Evolutionary conservation across 1,284 basidiomycete genomes (phyloP).

Genomic region (Cryptococcus maquisensis): DNA sequence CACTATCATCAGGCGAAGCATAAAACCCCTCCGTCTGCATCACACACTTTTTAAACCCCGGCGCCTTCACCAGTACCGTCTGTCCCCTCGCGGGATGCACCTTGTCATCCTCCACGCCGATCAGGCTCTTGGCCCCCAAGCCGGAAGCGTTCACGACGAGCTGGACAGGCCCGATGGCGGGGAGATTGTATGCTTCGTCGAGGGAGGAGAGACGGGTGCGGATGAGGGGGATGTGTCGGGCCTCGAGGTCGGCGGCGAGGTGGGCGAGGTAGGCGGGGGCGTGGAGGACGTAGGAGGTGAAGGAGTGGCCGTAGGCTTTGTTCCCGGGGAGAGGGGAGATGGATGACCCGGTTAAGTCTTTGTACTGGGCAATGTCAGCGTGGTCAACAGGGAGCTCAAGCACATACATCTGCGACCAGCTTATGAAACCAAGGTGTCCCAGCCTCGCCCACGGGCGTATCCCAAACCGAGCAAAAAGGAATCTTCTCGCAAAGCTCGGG

Average conservation of each 20-base stretch:
- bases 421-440: conserved; percentile 55
- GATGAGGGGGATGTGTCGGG: conserved; percentile 38
- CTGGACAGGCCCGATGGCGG: conserved; percentile 25
- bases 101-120: conserved; percentile 43
- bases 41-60: conserved; percentile 26
- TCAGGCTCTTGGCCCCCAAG: conserved; percentile 38
- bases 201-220: conserved; percentile 39
- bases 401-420: conserved; percentile 55
- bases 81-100: conserved; percentile 45
- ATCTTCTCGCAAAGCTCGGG: conserved; percentile 49
- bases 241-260: conserved; percentile 32
- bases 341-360: conserved; percentile 6
- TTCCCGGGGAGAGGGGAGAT: conserved; percentile 18
- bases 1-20: conserved; percentile 11
- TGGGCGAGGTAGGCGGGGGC: conserved; percentile 44
- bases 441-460: conserved; percentile 26
- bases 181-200: conserved; percentile 44
- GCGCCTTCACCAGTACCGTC: conserved; percentile 43
- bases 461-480: conserved; percentile 51
- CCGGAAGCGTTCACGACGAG: conserved; percentile 53
- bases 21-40: conserved; percentile 18
- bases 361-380: conserved; percentile 7
- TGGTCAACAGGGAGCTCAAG: neutral
- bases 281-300: conserved; percentile 47
- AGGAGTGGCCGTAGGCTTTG: conserved; percentile 32